Conservation (phyloP, 2,329 filamentous ascomycete species). For the Verticillium dahliae region DNA sequence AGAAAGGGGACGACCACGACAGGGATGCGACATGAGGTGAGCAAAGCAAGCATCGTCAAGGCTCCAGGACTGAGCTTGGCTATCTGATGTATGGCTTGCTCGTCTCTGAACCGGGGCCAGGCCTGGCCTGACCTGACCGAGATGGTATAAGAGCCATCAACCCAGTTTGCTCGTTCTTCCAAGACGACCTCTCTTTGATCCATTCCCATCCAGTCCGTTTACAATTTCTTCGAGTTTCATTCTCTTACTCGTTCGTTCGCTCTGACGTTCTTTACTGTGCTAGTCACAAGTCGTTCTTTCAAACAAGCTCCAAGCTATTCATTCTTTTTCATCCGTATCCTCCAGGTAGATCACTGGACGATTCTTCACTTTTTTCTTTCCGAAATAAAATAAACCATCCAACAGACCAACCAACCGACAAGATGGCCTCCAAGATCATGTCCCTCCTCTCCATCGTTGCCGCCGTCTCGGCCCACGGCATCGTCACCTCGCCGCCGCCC, state of each 20-base stretch:
- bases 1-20: background rate
- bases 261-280: slow-evolving; percentile 7
- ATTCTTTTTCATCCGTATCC: background rate
- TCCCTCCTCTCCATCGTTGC: slow-evolving; percentile 11
- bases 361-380: slow-evolving; percentile 3
- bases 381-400: background rate
- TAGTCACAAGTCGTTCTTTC: slow-evolving; percentile 13
- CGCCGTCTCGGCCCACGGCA: slow-evolving; percentile 15
- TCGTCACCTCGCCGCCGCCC: slow-evolving; percentile 11
- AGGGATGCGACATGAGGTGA: background rate
- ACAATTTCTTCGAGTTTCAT: slow-evolving; percentile 6
- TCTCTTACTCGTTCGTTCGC: slow-evolving; percentile 6
- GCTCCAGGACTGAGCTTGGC: background rate
- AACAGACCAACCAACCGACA: background rate
- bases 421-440: slow-evolving; percentile 12
- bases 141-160: background rate
- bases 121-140: background rate
- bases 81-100: background rate
- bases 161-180: background rate
- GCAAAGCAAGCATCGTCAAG: background rate
- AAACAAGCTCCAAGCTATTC: background rate
- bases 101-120: background rate
- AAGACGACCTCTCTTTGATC: slow-evolving; percentile 5
- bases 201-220: slow-evolving; percentile 8
- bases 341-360: slow-evolving; percentile 5